These are phyloP conservation scores for Colletotrichum theobromicola DNA, from an alignment of 2,329 filamentous ascomycete genomes.

Conservation along the genomic window DNA sequence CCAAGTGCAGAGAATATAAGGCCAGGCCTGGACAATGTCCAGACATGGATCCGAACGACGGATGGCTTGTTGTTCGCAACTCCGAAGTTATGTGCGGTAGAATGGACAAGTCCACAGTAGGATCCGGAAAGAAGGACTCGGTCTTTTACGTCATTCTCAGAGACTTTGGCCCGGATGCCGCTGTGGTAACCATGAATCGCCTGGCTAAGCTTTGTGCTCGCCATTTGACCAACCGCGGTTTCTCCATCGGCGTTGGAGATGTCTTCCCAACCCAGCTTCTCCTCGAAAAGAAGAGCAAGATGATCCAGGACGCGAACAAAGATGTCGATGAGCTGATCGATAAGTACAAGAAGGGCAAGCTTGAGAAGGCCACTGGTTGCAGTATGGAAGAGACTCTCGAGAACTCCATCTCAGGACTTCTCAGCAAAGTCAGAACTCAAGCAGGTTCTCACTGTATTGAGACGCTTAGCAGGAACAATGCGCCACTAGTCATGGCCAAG, in stretches of 20 bases:
- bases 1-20: slow-evolving; percentile 84
- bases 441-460: slow-evolving; percentile 91
- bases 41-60: slow-evolving; percentile 85
- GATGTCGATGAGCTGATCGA: slow-evolving; percentile 85
- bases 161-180: slow-evolving; percentile 90
- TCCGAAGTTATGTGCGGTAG: slow-evolving; percentile 96
- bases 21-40: slow-evolving; percentile 61
- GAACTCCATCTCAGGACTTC: slow-evolving; percentile 86
- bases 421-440: slow-evolving; percentile 89
- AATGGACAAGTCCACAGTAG: slow-evolving; percentile 99
- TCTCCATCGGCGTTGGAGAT: slow-evolving; percentile 95
- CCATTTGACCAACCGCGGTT: slow-evolving; percentile 87
- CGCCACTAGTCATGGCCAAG: slow-evolving; percentile 94
- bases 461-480: slow-evolving; percentile 88
- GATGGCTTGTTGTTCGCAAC: slow-evolving; percentile 91
- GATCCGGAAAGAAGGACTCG: slow-evolving; percentile 95
- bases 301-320: slow-evolving; percentile 80
- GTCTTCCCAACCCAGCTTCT: slow-evolving; percentile 83
- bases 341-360: slow-evolving; percentile 77
- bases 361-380: slow-evolving; percentile 87
- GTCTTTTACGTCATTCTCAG: slow-evolving; percentile 96
- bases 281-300: slow-evolving; percentile 72
- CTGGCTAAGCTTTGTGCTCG: slow-evolving; percentile 89
- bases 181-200: slow-evolving; percentile 91
- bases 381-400: slow-evolving; percentile 92